Evolutionary conservation across 345 rosid species (phyloP), one percentile per base, ranked within the genome.

Genomic region (Firmiana major): DNA sequence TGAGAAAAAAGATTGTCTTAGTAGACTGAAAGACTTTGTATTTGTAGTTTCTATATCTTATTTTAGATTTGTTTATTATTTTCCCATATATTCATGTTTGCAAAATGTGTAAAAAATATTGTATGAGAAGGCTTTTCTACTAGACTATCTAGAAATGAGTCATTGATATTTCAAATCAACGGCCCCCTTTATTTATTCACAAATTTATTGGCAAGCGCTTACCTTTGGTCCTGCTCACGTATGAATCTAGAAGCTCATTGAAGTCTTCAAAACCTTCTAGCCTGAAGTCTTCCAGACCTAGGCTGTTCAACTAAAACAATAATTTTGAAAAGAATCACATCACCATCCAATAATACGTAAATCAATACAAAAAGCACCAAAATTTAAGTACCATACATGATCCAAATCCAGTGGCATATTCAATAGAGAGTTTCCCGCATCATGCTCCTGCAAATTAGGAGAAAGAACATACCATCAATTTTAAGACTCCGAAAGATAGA

Each of bases 221-320:
- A 55, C 26, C 60, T 55, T n/a, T 55, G 26, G 26, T 21, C 12
- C 9, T 2, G n/a, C 60, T 2, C 5, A 1, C 19, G 4, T 8
- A 0, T 9, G 7, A 24, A 55, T 21, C 11, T n/a, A 1, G 12
- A 0, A 0, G 0, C 1, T 0, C 1, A 3, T 0, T 0, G 5
- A 31, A 1, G 3, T 1, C 1, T 31, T 31, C 34, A 2, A 31
- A 3, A 3, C 3, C 34, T 1, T 31, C 34, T 31, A 48, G 6
- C 40, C 4, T 1, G 12, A 19, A 7, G 0, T n/a, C 0, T 2
- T 53, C n/a, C n/a, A n/a, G n/a, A n/a, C n/a, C n/a, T n/a, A n/a
- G n/a, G n/a, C n/a, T n/a, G 34, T 3, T 7, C 0, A 54, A 9
- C 60, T 55, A 21, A 55, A 21, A 8, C 54, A 8, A 55, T 2